Base-by-base conservation (phyloP, 257 asterid genomes). In the Salvia hispanica region DNA sequence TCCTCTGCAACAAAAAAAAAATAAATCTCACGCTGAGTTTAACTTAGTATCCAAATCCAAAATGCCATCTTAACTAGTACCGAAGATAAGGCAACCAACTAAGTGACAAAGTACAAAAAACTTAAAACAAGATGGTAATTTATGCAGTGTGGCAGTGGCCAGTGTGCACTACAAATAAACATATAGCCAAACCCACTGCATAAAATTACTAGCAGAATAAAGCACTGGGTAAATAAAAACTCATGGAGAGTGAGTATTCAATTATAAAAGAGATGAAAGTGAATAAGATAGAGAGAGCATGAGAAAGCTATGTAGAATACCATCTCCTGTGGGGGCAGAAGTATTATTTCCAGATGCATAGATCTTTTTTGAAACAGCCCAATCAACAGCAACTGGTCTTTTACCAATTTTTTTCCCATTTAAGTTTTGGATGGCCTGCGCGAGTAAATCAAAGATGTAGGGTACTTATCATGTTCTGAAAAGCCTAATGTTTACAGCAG, bases 301-400 rank as follows among this genome's bases (percentile, higher is more conserved):
- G 37, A 76, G 71, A 82, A 18, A 18, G 21, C 21, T 0, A 14
- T 54, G 64, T 50, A 58, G 47, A 21, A 62, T 84, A 86, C 94
- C 97, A 72, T 89, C 87, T 75, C 71, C 86, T 31, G 44, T 39
- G 0, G 21, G 1, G 14, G 81, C 82, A 66, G 61, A 79, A 76
- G 84, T 67, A 69, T 69, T 78, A 74, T 73, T 81, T 57, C 87
- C 95, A 60, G 83, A 50, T 14, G 88, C 78, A 79, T 84, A 93
- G 57, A 93, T 66, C 67, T 86, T 86, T 70, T 90, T 93, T 3
- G 96, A 75, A 43, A 93, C 82, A 64, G 96, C 96, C 97, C 97
- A 90, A 77, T 93, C 99, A 81, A 90, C 92, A 69, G 99, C 99
- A 72, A 93, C 80, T 44, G 89, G 84, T 75, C 99, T 86, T 73